These are phyloP conservation scores for Fusarium cicatricum DNA, from an alignment of 2,329 filamentous ascomycete genomes.

Conservation along the genomic window DNA sequence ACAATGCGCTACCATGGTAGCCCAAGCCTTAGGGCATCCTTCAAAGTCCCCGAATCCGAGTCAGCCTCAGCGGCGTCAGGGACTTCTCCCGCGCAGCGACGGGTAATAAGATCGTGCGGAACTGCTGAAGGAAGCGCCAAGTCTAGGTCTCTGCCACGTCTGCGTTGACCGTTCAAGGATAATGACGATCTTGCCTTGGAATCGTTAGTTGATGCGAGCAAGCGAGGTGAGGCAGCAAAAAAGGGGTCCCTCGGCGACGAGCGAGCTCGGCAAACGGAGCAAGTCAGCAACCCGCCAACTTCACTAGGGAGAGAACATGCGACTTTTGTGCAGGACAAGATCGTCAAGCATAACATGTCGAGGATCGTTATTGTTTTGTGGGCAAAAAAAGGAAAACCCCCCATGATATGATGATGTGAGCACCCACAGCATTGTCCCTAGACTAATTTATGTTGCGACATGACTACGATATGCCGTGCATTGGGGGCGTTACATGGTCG, in stretches of 20 bases:
- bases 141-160: conserved; percentile 11
- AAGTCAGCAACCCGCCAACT: conserved; percentile 20
- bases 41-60: conserved; percentile 16
- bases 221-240: conserved; percentile 32
- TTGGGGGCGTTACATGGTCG: conserved; percentile 20
- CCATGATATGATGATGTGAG: conserved; percentile 34
- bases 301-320: conserved; percentile 35
- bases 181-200: conserved; percentile 30
- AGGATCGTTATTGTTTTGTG: conserved; percentile 2
- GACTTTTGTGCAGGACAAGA: conserved; percentile 35
- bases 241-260: conserved; percentile 35
- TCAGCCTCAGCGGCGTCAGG: conserved; percentile 30
- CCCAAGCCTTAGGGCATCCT: conserved; percentile 23
- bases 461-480: conserved; percentile 30
- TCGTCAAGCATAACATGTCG: conserved; percentile 26
- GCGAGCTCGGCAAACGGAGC: conserved; percentile 29
- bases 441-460: conserved; percentile 15
- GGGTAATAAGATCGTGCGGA: conserved; percentile 8
- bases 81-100: conserved; percentile 4
- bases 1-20: conserved; percentile 5
- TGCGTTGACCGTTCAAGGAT: conserved; percentile 22
- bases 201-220: conserved; percentile 22
- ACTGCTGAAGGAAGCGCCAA: conserved; percentile 21
- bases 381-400: conserved; percentile 21
- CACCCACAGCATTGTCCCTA: neutral